Evolutionary conservation across 306 rosid species (phyloP).

Genomic region (Ochetophila trinervis): DNA sequence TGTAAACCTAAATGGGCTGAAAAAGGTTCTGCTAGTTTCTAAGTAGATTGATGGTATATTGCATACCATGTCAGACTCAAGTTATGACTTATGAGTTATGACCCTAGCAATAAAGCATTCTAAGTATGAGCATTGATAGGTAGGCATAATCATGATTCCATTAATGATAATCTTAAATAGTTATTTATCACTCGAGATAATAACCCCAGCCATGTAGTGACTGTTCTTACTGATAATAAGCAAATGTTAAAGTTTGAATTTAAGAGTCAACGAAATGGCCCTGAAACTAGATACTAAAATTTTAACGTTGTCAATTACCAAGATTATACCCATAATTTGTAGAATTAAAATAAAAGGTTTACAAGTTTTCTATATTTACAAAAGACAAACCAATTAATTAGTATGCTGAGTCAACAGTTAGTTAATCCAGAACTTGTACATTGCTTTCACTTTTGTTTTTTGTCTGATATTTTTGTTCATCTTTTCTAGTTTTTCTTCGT

Average conservation of each 20-base stretch:
- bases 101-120: no score
- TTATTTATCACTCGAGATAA: no score
- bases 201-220: no score
- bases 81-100: no score
- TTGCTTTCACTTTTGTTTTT: neutral
- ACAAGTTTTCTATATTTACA: neutral
- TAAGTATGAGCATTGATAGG: no score
- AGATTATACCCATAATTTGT: neutral
- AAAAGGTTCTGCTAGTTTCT: neutral
- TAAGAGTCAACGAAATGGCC: neutral
- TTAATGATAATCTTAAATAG: no score
- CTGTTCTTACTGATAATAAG: no score
- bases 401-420: neutral
- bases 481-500: no score
- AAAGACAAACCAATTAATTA: neutral
- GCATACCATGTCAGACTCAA: neutral
- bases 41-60: neutral
- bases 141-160: no score
- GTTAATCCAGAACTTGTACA: neutral
- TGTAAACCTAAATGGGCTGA: no score
- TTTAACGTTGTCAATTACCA: neutral
- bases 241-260: neutral
- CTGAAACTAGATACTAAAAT: no score
- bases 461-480: no score
- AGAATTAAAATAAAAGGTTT: conserved; percentile 14